These are phyloP conservation scores for Boletus patriciae DNA, from an alignment of 768 basidiomycete genomes.

Conservation along the genomic window DNA sequence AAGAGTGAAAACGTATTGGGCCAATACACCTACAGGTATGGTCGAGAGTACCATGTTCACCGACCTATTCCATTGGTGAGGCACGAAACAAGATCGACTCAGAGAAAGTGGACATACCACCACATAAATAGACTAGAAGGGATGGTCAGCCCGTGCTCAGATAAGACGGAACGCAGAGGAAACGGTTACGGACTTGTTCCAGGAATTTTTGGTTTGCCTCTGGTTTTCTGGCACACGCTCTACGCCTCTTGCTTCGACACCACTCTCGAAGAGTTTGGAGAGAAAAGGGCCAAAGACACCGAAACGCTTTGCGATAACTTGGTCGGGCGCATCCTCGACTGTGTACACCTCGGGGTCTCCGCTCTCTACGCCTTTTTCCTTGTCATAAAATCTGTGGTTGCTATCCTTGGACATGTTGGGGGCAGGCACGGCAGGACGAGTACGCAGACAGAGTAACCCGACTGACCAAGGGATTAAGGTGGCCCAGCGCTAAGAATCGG, in stretches of 20 bases:
- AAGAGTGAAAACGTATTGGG: constrained; percentile 48
- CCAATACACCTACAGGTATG: constrained; percentile 52
- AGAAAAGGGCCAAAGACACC: constrained; percentile 33
- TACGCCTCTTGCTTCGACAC: constrained; percentile 55
- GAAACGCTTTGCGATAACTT: constrained; percentile 31
- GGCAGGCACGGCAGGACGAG: no score
- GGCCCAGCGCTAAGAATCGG: no score
- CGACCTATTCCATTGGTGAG: constrained; percentile 34
- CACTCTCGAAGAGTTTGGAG: constrained; percentile 43
- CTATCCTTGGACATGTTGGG: constrained; percentile 7
- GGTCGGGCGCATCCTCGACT: constrained; percentile 29
- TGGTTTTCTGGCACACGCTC: constrained; percentile 54
- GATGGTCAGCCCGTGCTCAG: not conserved
- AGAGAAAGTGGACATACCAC: constrained; percentile 35
- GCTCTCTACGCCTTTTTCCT: constrained; percentile 16
- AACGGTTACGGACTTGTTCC: constrained; percentile 47
- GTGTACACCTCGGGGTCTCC: not conserved
- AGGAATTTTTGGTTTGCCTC: constrained; percentile 42
- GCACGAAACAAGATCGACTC: not conserved
- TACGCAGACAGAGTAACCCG: no score
- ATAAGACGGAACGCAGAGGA: not conserved
- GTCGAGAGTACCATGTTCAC: constrained; percentile 49
- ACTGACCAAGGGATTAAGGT: no score
- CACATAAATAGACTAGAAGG: constrained; percentile 43
- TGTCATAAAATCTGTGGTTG: constrained; percentile 9